Conservation (phyloP, 305 asterid genomes). For the Fraxinus velutina region DNA sequence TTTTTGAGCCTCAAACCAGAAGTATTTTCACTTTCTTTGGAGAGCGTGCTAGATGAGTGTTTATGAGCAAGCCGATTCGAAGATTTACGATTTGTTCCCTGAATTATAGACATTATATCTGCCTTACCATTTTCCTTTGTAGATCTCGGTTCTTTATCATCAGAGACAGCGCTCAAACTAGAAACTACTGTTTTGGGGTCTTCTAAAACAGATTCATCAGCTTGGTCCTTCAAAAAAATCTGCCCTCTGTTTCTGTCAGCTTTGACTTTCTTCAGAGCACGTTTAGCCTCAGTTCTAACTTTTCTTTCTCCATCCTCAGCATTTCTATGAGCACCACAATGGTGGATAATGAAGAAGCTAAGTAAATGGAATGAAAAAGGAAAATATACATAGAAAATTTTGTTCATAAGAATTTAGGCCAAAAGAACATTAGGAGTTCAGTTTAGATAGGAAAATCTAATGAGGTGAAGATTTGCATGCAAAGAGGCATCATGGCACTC, state of each 20-base stretch:
- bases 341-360: slow-evolving; percentile 20
- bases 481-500: slow-evolving; percentile 1
- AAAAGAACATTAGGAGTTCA: background rate
- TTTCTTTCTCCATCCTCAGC: slow-evolving; percentile 46
- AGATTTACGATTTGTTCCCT: slow-evolving; percentile 53
- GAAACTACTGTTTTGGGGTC: slow-evolving; percentile 26
- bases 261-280: slow-evolving; percentile 57
- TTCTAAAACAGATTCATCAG: slow-evolving; percentile 35
- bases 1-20: slow-evolving; percentile 84
- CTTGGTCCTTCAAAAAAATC: slow-evolving; percentile 31
- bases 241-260: slow-evolving; percentile 39
- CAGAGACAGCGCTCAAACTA: slow-evolving; percentile 18
- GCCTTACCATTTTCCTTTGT: slow-evolving; percentile 35
- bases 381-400: background rate
- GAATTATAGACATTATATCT: slow-evolving; percentile 72
- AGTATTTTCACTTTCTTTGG: slow-evolving; percentile 52
- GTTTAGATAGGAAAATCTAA: background rate
- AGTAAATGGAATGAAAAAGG: slow-evolving; percentile 12
- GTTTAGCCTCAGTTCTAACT: slow-evolving; percentile 36
- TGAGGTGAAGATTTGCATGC: background rate
- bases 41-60: slow-evolving; percentile 29
- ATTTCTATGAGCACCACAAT: slow-evolving; percentile 40
- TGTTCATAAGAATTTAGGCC: slow-evolving; percentile 1
- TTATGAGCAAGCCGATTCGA: slow-evolving; percentile 36
- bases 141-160: slow-evolving; percentile 35